Evolutionary conservation across 140 eudicot genomes (phyloP).

Genomic region (Ambrosia hybrid): DNA sequence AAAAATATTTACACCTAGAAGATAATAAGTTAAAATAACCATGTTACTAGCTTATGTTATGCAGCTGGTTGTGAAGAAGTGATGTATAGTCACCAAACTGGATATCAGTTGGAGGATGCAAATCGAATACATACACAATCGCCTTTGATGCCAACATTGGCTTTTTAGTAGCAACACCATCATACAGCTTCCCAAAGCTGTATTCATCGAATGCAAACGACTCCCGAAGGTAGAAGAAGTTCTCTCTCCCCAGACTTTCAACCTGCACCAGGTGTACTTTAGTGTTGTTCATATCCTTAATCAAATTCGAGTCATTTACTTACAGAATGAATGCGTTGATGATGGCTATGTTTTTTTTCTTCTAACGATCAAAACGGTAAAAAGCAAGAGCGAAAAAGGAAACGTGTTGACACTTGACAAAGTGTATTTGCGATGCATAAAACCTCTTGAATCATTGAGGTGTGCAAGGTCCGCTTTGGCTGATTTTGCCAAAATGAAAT

Average conservation of each 20-base stretch:
- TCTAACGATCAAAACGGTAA: too few relatives aligned
- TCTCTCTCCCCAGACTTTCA: conserved; percentile 66
- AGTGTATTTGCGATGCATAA: too few relatives aligned
- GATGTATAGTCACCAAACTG: conserved; percentile 47
- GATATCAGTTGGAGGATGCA: conserved; percentile 58
- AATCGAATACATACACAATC: conserved; percentile 54
- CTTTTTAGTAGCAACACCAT: conserved; percentile 38
- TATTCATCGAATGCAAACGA: conserved; percentile 69
- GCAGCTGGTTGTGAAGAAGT: conserved; percentile 34
- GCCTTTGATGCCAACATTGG: conserved; percentile 61
- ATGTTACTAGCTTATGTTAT: conserved; percentile 6
- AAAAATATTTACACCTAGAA: background rate
- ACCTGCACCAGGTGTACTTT: conserved; percentile 45
- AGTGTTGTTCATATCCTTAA: background rate
- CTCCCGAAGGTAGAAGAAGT: conserved; percentile 62
- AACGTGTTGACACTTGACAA: too few relatives aligned
- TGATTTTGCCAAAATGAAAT: too few relatives aligned
- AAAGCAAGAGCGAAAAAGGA: too few relatives aligned
- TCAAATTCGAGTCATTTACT: background rate
- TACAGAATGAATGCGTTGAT: background rate
- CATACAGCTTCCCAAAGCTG: conserved; percentile 59
- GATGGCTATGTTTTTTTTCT: background rate
- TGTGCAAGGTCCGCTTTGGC: too few relatives aligned
- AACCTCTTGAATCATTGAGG: too few relatives aligned
- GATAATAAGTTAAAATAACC: background rate